Evolutionary conservation across 495 filamentous ascomycete genomes (phyloP), one percentile per base, ranked within the genome.

Genomic region (Penicillium flavigenum): DNA sequence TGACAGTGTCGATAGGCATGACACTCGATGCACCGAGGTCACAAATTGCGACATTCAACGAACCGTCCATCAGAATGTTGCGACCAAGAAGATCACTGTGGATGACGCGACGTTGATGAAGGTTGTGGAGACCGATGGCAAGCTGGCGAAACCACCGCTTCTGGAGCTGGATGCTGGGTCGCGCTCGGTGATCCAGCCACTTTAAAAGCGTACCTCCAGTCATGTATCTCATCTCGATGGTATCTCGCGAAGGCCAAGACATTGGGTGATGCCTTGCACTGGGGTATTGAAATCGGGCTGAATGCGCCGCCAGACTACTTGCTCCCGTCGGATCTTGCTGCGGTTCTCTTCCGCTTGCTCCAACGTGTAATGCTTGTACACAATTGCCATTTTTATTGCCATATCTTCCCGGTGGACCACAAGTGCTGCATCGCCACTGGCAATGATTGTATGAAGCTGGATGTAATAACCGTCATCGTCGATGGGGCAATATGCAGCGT

Each of bases 191-290:
- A 0, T 16, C 12, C 8, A 52, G 7, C 38, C 16, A 42, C 24
- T 42, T 26, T 8, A 9, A 6, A 5, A 52, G n/a, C 2, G 50
- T 43, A n/a, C 50, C 50, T 3, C 39, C 22, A 0, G 50, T 10
- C 50, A 52, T 52, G 24, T 42, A 52, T 12, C 31, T 39, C 24
- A 52, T n/a, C 12, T 52, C 38, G n/a, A 52, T 43, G 9, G 50
- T 43, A 20, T 42, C 22, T 5, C 50, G 2, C 20, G 16, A 17
- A 52, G 16, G 0, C 12, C 16, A 5, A 42, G 8, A 2, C 50
- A 52, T 1, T 27, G 36, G 2, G 43, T 38, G 9, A 52, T 43
- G 2, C 50, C 50, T 17, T 39, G 24, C 5, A 42, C 10, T 1
- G 36, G 36, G 14, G 1, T 29, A 11, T n/a, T 3, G 1, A 12